Evolutionary conservation across 73 alveolate genomes (phyloP), one percentile per base, ranked within the genome.

Genomic region (Tetrahymena malaccensis): DNA sequence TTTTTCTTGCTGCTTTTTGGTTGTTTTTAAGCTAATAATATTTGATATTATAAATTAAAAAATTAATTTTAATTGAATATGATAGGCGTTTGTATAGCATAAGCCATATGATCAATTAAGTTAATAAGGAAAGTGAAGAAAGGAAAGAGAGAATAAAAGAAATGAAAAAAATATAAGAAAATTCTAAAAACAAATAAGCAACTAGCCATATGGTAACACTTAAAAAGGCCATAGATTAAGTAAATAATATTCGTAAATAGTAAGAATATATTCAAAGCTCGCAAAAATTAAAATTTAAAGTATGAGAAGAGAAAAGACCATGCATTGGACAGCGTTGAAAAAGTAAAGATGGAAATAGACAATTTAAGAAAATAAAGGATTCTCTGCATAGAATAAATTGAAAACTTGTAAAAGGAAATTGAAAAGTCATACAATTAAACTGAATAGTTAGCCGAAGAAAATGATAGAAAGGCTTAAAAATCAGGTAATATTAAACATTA

Each of bases 221-320:
- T 43, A 89, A 43, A 43, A 95, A 95, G 25, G 95, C 84, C 35
- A 58, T 85, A 1, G 56, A 44, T 89, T 84, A 94, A 40, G 94
- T 94, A 85, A 95, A 43, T 85, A 35, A 55, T 83, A 85, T 38
- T 34, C 16, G 31, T 85, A 40, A 40, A 85, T 10, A 85, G 43
- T 35, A 85, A 94, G 50, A 85, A n/a, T 85, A 34, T 55, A 19
- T 95, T 85, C 43, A 55, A 85, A 44, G 21, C 25, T 35, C 55
- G 55, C 85, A 85, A 85, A 19, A 43, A 44, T 22, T 35, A 43
- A 37, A 94, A 94, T 85, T 84, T 93, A 44, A 95, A 95, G 95
- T 85, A 95, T 89, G 97, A 95, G 40, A 38, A 43, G 21, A 94
- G 94, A 16, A 95, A 95, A 95, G 55, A 55, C 55, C 58, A 95